Conservation (phyloP, 352 stramenopile species). For the Globisporangium acanthophoron region DNA sequence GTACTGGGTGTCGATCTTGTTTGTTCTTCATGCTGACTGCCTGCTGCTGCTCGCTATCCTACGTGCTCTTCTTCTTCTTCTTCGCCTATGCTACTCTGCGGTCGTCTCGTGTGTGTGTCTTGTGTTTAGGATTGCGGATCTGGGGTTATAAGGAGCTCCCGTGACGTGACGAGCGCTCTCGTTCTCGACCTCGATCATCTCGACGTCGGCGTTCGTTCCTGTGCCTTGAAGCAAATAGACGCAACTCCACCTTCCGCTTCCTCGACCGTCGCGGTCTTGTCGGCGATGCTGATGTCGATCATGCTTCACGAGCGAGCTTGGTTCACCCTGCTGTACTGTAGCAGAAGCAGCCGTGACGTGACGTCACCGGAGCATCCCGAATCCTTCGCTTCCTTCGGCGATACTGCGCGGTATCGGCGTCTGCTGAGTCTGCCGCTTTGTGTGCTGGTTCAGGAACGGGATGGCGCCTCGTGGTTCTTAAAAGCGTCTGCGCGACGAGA, state of each 20-base stretch:
- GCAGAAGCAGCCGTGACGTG: neutral
- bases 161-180: neutral
- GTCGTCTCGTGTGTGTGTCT: neutral
- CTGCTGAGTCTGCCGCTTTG: no score
- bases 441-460: neutral
- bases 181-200: neutral
- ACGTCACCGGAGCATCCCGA: neutral
- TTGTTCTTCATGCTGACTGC: slow-evolving; percentile 3
- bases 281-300: no score
- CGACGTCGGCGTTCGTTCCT: no score
- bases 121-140: neutral
- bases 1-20: slow-evolving; percentile 6
- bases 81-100: neutral
- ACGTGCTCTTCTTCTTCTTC: neutral
- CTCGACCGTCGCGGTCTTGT: neutral
- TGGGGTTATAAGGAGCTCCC: neutral
- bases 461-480: slow-evolving; percentile 7
- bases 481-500: slow-evolving; percentile 20
- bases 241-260: neutral
- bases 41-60: slow-evolving; percentile 1
- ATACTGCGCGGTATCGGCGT: neutral
- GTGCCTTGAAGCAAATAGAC: neutral
- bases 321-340: neutral
- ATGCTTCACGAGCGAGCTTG: no score
- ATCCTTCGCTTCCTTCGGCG: slow-evolving; percentile 9